Evolutionary conservation across 805 yeast species (phyloP), one percentile per base, ranked within the genome.

Genomic region (Candida taoyuanica): DNA sequence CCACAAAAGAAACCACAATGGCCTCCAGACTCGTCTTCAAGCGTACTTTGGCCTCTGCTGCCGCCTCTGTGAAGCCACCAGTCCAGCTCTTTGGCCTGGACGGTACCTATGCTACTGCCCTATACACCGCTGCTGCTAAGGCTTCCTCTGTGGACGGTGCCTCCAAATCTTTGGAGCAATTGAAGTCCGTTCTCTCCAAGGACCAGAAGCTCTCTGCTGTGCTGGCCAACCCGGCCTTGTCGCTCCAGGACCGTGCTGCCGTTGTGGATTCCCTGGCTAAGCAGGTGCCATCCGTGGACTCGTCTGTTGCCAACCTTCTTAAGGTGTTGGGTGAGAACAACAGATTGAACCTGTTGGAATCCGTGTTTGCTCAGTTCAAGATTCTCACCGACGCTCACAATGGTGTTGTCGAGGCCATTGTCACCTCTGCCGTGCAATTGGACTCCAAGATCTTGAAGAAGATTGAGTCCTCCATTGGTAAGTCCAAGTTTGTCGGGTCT

Each of bases 61-160:
- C 85, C 52, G 64, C 80, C 57, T 43, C 74, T 42, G 76, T 75
- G 58, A 81, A 79, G 66, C 88, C 94, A 37, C 97, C 98, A 40
- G 85, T 91, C 48, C 96, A 88, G 75, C 75, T 91, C 63, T 91
- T 76, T 59, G 98, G 98, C 49, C 70, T 91, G 53, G 97, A 89
- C 53, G 98, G 98, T 61, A 88, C 98, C 49, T 91, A 91, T 67
- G 98, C 98, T 53, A 76, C 87, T 42, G 96, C 98, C 34, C 76
- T 93, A 56, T 91, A 81, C 78, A 73, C 89, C 39, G 97, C 98
- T 17, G 82, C 98, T 40, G 82, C 82, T 51, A 82, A 85, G 73
- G 78, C 78, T 53, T 76, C 94, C 25, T 71, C 86, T 8, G 69
- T 88, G 53, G 91, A 81, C 50, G 66, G 79, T 47, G 81, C 89